Percentiles rank a stretch among this genome's conserved stretches.
Conservation (phyloP, 192 early-diverging fungal species). For the Glomus cerebriforme region DNA sequence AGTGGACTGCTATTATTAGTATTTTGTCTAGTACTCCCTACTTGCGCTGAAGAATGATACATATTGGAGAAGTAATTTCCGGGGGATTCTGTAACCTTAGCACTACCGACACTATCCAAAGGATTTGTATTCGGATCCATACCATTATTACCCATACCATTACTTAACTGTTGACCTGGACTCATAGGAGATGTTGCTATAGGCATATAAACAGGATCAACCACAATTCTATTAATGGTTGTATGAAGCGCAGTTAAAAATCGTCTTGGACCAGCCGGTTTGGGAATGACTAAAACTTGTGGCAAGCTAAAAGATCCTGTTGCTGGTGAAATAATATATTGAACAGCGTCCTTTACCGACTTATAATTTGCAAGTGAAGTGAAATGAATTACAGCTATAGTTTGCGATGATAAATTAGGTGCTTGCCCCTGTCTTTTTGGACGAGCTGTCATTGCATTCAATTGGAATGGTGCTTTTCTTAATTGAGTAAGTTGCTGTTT, state of each 20-base stretch:
- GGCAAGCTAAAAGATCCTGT: conserved; percentile 37
- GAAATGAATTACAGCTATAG: conserved; percentile 59
- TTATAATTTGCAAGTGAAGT: conserved; percentile 58
- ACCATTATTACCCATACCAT: background rate
- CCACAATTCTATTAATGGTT: conserved; percentile 51
- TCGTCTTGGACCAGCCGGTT: conserved; percentile 62
- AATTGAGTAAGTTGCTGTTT: conserved; percentile 50
- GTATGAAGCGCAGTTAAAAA: conserved; percentile 61
- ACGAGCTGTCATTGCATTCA: conserved; percentile 29
- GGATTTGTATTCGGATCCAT: background rate
- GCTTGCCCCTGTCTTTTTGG: conserved; percentile 34
- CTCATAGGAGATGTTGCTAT: conserved; percentile 60
- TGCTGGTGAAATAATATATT: conserved; percentile 36
- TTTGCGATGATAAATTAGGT: conserved; percentile 40
- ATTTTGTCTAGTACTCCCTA: too few relatives aligned
- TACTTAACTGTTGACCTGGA: conserved; percentile 33
- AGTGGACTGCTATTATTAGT: background rate
- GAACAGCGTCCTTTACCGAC: conserved; percentile 49
- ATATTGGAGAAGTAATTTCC: background rate
- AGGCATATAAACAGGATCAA: conserved; percentile 54
- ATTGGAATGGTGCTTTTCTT: conserved; percentile 28
- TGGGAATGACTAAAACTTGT: conserved; percentile 60
- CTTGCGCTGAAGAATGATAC: too few relatives aligned
- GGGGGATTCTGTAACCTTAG: background rate
- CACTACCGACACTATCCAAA: conserved; percentile 1